phyloP scores from a whole-genome alignment of 192 early-diverging fungal species.

The Backusella sp. region DNA sequence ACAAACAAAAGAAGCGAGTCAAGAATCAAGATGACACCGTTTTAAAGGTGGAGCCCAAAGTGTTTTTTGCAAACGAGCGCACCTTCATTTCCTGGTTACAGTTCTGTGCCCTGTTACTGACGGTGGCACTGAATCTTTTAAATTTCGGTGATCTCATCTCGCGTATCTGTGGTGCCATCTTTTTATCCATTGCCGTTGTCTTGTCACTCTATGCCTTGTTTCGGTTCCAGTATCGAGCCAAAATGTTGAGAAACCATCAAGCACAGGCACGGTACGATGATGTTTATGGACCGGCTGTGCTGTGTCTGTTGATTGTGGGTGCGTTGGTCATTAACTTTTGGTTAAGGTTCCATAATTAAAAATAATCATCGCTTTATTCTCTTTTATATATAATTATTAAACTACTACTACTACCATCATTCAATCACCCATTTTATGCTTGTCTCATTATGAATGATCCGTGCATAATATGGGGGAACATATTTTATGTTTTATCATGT shows the following conservation, averaged over 20 bases:
- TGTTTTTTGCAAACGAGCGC: conserved; percentile 87
- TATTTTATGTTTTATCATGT: background rate
- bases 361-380: background rate
- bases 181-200: conserved; percentile 22
- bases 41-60: conserved; percentile 79
- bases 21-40: background rate
- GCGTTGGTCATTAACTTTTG: conserved; percentile 42
- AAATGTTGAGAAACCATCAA: conserved; percentile 47
- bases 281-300: conserved; percentile 65
- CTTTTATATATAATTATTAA: background rate
- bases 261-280: conserved; percentile 60
- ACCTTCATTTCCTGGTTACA: conserved; percentile 86
- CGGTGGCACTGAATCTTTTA: conserved; percentile 67
- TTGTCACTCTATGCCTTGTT: conserved; percentile 19
- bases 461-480: background rate
- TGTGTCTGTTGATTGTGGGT: conserved; percentile 68
- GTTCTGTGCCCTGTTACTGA: conserved; percentile 68
- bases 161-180: conserved; percentile 58
- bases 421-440: too few species aligned
- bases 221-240: conserved; percentile 23
- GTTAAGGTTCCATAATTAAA: background rate
- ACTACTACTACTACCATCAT: background rate
- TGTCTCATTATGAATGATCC: too few species aligned
- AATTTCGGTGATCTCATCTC: conserved; percentile 66
- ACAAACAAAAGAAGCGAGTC: background rate